Evolutionary conservation across 1,139 yeast species (phyloP).

Genomic region (Insectozyma bohioensis): DNA sequence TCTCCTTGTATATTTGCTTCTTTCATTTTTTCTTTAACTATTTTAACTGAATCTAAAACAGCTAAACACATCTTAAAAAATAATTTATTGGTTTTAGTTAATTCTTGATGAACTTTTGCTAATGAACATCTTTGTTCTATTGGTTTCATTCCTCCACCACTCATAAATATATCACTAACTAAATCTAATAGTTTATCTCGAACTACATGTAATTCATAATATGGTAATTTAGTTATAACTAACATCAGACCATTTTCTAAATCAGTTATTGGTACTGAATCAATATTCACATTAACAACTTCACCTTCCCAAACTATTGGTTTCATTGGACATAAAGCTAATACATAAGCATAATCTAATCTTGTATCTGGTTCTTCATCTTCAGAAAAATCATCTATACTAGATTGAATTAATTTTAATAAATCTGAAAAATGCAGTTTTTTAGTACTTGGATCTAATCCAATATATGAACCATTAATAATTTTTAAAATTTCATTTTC

Average conservation of each 20-base stretch:
- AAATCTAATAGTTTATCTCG: constrained; percentile 50
- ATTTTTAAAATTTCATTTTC: constrained; percentile 44
- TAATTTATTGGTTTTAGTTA: constrained; percentile 63
- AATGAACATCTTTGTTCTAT: constrained; percentile 70
- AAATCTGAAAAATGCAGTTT: constrained; percentile 34
- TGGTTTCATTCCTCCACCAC: constrained; percentile 35
- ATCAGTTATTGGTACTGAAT: constrained; percentile 44
- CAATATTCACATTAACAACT: constrained; percentile 57
- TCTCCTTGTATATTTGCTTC: constrained; percentile 48
- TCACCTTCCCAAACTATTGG: constrained; percentile 93
- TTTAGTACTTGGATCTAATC: constrained; percentile 31
- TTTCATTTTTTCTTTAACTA: constrained; percentile 47
- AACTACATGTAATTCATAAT: constrained; percentile 35
- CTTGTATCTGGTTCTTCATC: constrained; percentile 20
- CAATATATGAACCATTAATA: constrained; percentile 45
- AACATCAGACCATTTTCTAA: constrained; percentile 70
- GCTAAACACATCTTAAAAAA: constrained; percentile 71
- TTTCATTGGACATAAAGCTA: constrained; percentile 77
- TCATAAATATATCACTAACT: constrained; percentile 53
- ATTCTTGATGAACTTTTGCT: constrained; percentile 71
- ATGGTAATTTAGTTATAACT: constrained; percentile 54
- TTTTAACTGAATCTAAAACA: constrained; percentile 62
- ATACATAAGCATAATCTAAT: constrained; percentile 56
- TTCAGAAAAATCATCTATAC: constrained; percentile 11
- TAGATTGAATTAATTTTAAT: constrained; percentile 22